Evolutionary conservation across 2,329 filamentous ascomycete genomes (phyloP).

Genomic region (Knufia petricola): DNA sequence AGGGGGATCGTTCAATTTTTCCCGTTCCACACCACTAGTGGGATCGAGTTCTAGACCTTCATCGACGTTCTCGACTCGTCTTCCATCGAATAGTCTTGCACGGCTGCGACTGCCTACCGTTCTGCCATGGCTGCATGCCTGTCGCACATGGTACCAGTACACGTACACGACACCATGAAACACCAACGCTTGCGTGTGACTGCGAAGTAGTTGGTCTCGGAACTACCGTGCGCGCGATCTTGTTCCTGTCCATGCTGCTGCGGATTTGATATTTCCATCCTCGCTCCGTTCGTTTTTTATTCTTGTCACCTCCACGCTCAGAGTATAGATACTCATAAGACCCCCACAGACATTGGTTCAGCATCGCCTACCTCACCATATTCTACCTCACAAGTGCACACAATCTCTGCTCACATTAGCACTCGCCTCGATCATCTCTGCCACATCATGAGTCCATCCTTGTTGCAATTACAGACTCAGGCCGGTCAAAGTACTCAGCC

Average conservation of each 20-base stretch:
- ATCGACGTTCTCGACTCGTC: neutral
- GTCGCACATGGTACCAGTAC: neutral
- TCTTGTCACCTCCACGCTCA: neutral
- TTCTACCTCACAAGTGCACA: neutral
- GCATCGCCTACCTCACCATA: neutral
- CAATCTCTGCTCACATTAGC: neutral
- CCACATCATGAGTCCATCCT: slow-evolving; percentile 12
- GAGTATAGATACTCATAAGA: neutral
- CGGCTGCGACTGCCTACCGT: neutral
- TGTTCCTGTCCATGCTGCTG: neutral
- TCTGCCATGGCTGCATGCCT: neutral
- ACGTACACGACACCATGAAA: neutral
- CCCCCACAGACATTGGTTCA: neutral
- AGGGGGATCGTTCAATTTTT: neutral
- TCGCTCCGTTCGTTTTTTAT: neutral
- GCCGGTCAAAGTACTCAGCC: slow-evolving; percentile 11
- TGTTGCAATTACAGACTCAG: slow-evolving; percentile 18
- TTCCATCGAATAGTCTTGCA: neutral
- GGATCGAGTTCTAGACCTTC: neutral
- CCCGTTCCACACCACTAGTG: neutral
- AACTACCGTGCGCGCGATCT: neutral
- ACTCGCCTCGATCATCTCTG: too few relatives aligned
- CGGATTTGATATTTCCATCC: neutral
- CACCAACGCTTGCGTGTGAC: neutral
- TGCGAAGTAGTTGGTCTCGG: neutral